These are phyloP conservation scores for Actinidia arguta DNA, from an alignment of 179 eudicot species.

Conservation along the genomic window DNA sequence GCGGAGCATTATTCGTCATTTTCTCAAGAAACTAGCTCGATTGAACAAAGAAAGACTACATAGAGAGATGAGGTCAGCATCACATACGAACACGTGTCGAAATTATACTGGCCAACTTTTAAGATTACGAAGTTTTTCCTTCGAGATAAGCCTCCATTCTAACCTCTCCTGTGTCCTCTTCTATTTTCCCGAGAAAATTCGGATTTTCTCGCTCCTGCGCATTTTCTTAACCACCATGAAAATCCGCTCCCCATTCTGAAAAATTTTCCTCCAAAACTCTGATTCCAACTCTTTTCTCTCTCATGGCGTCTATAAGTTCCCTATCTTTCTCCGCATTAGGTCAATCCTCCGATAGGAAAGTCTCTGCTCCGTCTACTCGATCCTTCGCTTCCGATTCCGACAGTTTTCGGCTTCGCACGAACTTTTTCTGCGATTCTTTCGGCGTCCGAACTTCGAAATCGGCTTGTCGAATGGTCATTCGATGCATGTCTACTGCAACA, in stretches of 20 bases:
- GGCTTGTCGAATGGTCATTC: conserved; percentile 50
- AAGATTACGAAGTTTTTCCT: conserved; percentile 4
- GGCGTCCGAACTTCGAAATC: conserved; percentile 44
- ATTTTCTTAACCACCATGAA: conserved; percentile 11
- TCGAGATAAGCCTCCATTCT: conserved; percentile 3
- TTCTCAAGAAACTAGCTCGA: not conserved
- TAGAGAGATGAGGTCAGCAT: conserved; percentile 1
- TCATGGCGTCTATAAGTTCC: conserved; percentile 83
- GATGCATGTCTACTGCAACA: conserved; percentile 61
- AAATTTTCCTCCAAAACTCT: not conserved
- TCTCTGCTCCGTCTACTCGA: conserved; percentile 37
- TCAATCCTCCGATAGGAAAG: conserved; percentile 55
- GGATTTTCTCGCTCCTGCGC: not conserved
- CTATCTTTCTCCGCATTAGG: conserved; percentile 61
- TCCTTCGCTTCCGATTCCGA: conserved; percentile 40
- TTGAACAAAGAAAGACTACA: not conserved
- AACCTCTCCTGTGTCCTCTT: conserved; percentile 5
- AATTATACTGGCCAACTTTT: not conserved
- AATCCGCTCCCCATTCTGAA: conserved; percentile 12
- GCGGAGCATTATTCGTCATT: no score
- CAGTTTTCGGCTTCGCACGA: conserved; percentile 49
- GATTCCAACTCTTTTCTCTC: not conserved
- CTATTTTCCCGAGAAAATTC: conserved; percentile 5
- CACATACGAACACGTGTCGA: not conserved
- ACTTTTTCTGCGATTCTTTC: conserved; percentile 24